Conservation (phyloP, 768 basidiomycete species). For the Rhodotorula paludigena region DNA sequence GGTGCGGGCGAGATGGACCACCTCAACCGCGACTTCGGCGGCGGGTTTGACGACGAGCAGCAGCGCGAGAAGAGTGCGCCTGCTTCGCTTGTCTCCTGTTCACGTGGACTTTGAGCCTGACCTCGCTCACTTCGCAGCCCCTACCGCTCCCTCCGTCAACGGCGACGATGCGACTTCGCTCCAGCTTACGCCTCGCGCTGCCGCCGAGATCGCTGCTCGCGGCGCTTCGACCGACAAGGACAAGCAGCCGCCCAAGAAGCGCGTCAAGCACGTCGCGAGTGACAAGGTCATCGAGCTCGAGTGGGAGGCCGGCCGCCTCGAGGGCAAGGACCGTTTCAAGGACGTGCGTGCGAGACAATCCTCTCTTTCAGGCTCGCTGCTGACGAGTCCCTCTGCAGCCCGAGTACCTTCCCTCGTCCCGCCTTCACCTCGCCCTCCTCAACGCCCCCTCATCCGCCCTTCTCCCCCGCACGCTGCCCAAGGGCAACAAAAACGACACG, state of each 20-base stretch:
- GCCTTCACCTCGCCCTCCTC: conserved; percentile 75
- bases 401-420: conserved; percentile 76
- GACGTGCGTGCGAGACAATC: too few relatives aligned
- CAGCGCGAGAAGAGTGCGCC: conserved; percentile 55
- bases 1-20: background rate
- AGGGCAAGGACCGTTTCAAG: conserved; percentile 67
- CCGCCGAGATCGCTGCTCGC: conserved; percentile 46
- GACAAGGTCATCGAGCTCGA: conserved; percentile 82
- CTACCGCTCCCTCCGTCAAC: background rate
- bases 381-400: conserved; percentile 51
- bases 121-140: conserved; percentile 4
- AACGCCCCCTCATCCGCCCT: conserved; percentile 77
- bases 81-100: conserved; percentile 52
- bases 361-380: background rate
- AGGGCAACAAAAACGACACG: conserved; percentile 62
- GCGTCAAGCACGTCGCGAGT: conserved; percentile 68
- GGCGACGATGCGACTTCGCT: conserved; percentile 25
- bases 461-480: conserved; percentile 66
- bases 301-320: conserved; percentile 54
- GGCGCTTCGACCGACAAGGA: conserved; percentile 46
- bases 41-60: conserved; percentile 62
- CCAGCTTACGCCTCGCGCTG: conserved; percentile 53
- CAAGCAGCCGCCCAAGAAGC: conserved; percentile 51
- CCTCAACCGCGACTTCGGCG: conserved; percentile 64
- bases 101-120: conserved; percentile 21